Conservation (phyloP, 1,284 basidiomycete genomes). For the Anthracocystis setariae region DNA sequence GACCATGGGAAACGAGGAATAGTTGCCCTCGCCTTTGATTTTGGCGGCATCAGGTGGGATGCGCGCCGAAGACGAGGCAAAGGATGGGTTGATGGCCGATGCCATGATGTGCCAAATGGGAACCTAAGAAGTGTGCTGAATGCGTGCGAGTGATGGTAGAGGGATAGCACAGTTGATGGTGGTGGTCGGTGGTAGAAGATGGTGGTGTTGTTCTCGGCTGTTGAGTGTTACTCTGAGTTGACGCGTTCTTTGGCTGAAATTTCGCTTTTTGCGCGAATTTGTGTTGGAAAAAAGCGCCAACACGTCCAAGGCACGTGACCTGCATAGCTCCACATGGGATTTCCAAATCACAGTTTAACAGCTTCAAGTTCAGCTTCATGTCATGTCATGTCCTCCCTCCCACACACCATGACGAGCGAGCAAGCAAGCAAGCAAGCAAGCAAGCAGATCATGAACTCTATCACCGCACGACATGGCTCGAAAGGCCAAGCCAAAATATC, state of each 20-base stretch:
- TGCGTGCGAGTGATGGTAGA: not conserved
- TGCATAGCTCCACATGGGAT: conserved; percentile 26
- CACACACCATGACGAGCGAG: not conserved
- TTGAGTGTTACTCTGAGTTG: conserved; percentile 41
- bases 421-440: too few species aligned
- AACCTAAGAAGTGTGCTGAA: not conserved
- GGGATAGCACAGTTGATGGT: not conserved
- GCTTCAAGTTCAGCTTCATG: not conserved
- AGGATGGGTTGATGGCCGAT: conserved; percentile 33
- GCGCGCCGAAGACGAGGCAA: conserved; percentile 41
- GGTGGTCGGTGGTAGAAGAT: conserved; percentile 1
- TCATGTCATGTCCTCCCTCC: too few species aligned
- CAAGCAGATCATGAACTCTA: too few species aligned
- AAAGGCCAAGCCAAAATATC: too few species aligned
- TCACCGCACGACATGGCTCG: too few species aligned
- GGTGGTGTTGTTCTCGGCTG: not conserved
- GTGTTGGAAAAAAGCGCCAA: conserved; percentile 3
- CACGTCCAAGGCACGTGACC: conserved; percentile 27
- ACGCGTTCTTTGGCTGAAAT: conserved; percentile 11
- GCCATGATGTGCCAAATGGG: conserved; percentile 18
- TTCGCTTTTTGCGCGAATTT: conserved; percentile 4
- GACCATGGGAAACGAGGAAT: conserved; percentile 61
- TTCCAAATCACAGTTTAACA: conserved; percentile 1
- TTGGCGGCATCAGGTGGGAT: conserved; percentile 41
- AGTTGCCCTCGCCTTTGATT: conserved; percentile 51